Evolutionary conservation across 495 filamentous ascomycete species (phyloP).

Genomic region (Xylaria cubensis): DNA sequence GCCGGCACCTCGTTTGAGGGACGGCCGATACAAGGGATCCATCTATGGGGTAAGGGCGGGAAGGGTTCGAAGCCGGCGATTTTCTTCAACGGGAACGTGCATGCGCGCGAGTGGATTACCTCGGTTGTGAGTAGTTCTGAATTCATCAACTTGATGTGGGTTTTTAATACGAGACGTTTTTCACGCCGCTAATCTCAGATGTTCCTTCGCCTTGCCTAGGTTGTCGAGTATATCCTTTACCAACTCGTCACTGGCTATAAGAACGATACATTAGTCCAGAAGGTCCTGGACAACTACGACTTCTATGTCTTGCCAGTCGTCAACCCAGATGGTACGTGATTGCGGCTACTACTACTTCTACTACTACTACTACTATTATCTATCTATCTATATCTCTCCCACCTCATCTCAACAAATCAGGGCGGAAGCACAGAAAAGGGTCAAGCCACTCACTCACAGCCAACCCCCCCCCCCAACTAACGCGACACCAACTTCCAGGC

Average conservation of each 20-base stretch:
- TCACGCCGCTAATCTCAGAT: neutral
- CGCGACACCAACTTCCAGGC: conserved; percentile 36
- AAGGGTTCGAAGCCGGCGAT: conserved; percentile 64
- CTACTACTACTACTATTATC: too few relatives aligned
- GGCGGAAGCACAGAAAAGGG: neutral
- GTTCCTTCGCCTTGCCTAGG: conserved; percentile 26
- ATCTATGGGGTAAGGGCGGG: conserved; percentile 60
- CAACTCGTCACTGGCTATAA: conserved; percentile 56
- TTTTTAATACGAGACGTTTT: neutral
- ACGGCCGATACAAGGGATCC: conserved; percentile 62
- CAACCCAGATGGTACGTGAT: conserved; percentile 64
- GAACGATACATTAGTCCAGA: conserved; percentile 47
- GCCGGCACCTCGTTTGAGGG: conserved; percentile 60
- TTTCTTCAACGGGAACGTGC: conserved; percentile 67
- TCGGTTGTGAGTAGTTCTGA: conserved; percentile 45
- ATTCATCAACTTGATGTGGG: too few relatives aligned
- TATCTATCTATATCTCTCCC: conserved; percentile 17
- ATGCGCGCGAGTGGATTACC: conserved; percentile 71
- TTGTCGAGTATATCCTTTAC: conserved; percentile 64
- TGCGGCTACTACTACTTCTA: neutral
- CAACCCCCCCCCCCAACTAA: neutral
- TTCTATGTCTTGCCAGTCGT: conserved; percentile 69
- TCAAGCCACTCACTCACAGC: neutral
- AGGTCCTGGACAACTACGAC: conserved; percentile 64
- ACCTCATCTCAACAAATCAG: neutral